Conservation (phyloP, 164 flowering plant genomes). For the Kingdonia uniflora region DNA sequence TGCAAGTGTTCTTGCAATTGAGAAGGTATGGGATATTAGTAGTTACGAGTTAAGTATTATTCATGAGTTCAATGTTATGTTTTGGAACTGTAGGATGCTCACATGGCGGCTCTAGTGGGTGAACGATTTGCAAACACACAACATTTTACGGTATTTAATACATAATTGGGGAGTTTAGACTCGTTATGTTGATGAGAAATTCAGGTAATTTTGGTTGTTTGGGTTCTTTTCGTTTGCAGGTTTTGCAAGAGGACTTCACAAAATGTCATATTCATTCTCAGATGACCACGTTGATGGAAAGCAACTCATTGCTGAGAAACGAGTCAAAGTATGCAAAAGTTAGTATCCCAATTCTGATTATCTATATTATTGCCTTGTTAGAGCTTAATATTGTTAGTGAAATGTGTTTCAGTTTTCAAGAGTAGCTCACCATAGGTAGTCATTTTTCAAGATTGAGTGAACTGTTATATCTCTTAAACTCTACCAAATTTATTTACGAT, state of each 20-base stretch:
- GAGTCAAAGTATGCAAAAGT: conserved; percentile 53
- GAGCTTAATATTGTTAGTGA: too few relatives aligned
- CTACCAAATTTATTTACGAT: too few relatives aligned
- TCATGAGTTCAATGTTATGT: too few relatives aligned
- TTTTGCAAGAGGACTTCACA: conserved; percentile 82
- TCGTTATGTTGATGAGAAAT: too few relatives aligned
- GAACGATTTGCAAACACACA: conserved; percentile 53
- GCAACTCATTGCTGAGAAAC: conserved; percentile 11
- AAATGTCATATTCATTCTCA: conserved; percentile 66
- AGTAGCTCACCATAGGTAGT: too few relatives aligned
- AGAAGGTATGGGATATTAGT: conserved; percentile 82
- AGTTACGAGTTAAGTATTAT: too few relatives aligned
- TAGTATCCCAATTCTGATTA: conserved; percentile 13
- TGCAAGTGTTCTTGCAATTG: conserved; percentile 77
- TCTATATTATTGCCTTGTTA: not conserved
- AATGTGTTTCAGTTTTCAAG: too few relatives aligned
- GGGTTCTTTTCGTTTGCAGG: conserved; percentile 29
- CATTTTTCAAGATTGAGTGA: too few relatives aligned
- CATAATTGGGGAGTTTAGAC: too few relatives aligned
- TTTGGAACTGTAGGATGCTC: conserved; percentile 49
- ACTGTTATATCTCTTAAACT: too few relatives aligned
- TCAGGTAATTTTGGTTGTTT: not conserved
- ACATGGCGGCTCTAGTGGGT: conserved; percentile 69
- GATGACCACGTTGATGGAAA: conserved; percentile 35
- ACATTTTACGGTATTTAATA: conserved; percentile 39